Base-by-base conservation (phyloP, 768 basidiomycete genomes). In the Mycena latifolia region DNA sequence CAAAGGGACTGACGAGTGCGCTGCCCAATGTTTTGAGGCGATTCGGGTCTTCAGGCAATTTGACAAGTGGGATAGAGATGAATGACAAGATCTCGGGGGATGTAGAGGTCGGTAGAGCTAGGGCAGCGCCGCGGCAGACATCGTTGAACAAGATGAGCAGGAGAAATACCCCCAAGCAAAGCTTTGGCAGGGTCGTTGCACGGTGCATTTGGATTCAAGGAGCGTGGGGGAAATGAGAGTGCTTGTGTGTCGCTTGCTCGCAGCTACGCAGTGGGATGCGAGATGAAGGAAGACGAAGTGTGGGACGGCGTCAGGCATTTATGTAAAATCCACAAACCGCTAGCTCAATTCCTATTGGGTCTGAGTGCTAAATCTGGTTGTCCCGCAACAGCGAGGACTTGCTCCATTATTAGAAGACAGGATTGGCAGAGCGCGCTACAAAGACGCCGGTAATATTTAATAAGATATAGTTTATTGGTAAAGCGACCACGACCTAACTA, bases 41-140 rank as follows among this genome's bases (percentile, higher is more conserved):
- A 4, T 33, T 53, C 28, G n/a, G 43, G 35, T 65, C 15, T 47
- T 50, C 24, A 18, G 35, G 57, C 20, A 66, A 24, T 25, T 66
- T 70, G 28, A 48, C 47, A 12, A 76, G 41, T 29, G 74, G 72
- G 45, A 76, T 45, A 31, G 75, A 67, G 43, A 76, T 55, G 25
- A 71, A 71, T 31, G 60, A 61, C 47, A 41, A 17, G 20, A 25
- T 31, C 33, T 39, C 56, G 17, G 52, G 9, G 10, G 48, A 6
- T 37, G 41, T 54, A 11, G 55, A 7, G 48, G 41, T 10, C 33
- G 63, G 41, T 12, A 11, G 43, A 20, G 47, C 15, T n/a, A 24
- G 28, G 3, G 58, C 54, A 46, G 35, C 29, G 33, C 33, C 33
- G 33, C 14, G 33, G 55, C 39, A 64, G 28, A 35, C 25, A 29